Base-by-base conservation (phyloP, 257 asterid genomes). In the Forsythia suspensa region DNA sequence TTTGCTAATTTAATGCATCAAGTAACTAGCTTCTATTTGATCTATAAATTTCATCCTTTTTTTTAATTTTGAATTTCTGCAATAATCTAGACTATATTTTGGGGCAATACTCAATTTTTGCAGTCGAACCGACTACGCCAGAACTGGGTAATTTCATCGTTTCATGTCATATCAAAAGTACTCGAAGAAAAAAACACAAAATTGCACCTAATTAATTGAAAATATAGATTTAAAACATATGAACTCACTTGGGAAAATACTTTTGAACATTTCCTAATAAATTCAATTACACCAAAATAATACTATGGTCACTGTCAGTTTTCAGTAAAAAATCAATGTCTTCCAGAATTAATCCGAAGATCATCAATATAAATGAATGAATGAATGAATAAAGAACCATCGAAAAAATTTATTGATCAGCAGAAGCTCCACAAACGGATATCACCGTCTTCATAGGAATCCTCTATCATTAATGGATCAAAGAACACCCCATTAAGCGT, bases 371-470 rank as follows among this genome's bases (percentile, higher is more conserved):
- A 24, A 24, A 24, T 66, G 79, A 84, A 69, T 38, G 20, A 74
- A 74, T 39, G 61, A 69, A 68, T 67, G 51, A 57, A 63, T 39
- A 67, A 77, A 61, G 65, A 34, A 40, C 7, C 42, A 67, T 36
- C 3, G 8, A 69, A 44, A 8, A 16, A 13, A 51, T 7, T 37
- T 51, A 21, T 40, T 38, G 55, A 74, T 89, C 85, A 89, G 76
- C 86, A 82, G 72, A 85, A 94, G 81, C 88, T 91, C 98, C 98
- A 94, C 10, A 94, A 34, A 18, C 87, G 87, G 57, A 94, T 90
- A 75, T 91, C 98, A 6, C 59, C 82, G 51, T 92, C 96, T 77
- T 94, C 97, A 16, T 70, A 81, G 8, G 73, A 70, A 24, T 85
- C 93, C 57, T 85, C 91, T 79, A 82, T 63, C 88, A 82, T 83